Evolutionary conservation across 2,329 filamentous ascomycete genomes (phyloP).

Genomic region (Apiospora phragmitis): DNA sequence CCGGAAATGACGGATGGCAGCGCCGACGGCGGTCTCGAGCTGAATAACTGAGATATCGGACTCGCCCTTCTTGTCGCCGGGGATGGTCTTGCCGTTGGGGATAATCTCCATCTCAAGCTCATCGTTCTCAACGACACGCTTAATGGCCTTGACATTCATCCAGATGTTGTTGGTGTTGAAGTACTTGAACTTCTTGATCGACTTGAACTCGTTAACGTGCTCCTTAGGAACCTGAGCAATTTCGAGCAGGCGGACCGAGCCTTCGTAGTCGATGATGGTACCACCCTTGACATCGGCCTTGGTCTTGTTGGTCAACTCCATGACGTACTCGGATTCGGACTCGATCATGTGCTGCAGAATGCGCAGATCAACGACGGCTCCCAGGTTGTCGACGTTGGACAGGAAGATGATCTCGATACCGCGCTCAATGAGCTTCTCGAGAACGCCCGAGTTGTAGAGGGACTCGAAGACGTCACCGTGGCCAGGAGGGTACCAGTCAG

Average conservation of each 20-base stretch:
- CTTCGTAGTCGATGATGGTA: conserved; percentile 99
- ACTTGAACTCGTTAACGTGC: conserved; percentile 99
- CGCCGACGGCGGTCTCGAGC: conserved; percentile 97
- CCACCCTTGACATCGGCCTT: conserved; percentile 99
- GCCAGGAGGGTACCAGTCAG: conserved; percentile 97
- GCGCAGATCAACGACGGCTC: conserved; percentile 94
- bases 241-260: conserved; percentile 92
- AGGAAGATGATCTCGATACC: conserved; percentile 98
- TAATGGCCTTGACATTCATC: conserved; percentile 97
- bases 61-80: conserved; percentile 99
- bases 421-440: conserved; percentile 92
- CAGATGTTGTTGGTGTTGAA: conserved; percentile 99
- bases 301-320: conserved; percentile 99
- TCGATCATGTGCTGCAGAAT: conserved; percentile 99
- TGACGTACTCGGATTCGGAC: conserved; percentile 96
- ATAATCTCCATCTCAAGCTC: conserved; percentile 99
- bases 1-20: conserved; percentile 97
- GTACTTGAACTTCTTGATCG: conserved; percentile 99
- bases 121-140: conserved; percentile 97
- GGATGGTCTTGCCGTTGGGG: conserved; percentile 97
- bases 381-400: conserved; percentile 98
- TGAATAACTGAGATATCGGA: conserved; percentile 96
- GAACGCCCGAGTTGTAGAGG: conserved; percentile 97
- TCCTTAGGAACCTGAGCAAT: conserved; percentile 99
- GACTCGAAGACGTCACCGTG: conserved; percentile 99